Conservation (phyloP, 75 land plant species). For the Pinus albicaulis region DNA sequence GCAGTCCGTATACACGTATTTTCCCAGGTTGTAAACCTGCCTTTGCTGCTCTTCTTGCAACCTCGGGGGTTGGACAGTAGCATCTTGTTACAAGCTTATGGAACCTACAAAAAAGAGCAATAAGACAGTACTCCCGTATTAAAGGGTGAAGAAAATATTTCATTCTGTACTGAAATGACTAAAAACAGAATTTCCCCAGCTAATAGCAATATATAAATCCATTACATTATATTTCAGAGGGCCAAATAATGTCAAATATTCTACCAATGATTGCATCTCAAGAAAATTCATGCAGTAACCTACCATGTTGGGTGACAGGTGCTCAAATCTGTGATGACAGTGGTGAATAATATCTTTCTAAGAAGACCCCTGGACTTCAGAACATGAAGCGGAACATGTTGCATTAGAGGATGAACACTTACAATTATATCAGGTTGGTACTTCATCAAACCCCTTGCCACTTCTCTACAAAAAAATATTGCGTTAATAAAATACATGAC, state of each 20-base stretch:
- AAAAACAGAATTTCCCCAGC: background rate
- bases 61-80: slow-evolving; percentile 89
- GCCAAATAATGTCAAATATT: no score
- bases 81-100: slow-evolving; percentile 75
- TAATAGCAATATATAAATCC: no score
- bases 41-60: slow-evolving; percentile 72
- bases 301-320: slow-evolving; percentile 94
- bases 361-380: slow-evolving; percentile 76
- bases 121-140: no score
- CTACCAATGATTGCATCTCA: no score
- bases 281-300: background rate
- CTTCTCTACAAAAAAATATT: slow-evolving; percentile 49
- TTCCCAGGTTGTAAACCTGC: slow-evolving; percentile 77
- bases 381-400: slow-evolving; percentile 82
- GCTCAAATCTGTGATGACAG: slow-evolving; percentile 88
- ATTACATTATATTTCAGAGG: no score
- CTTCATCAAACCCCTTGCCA: slow-evolving; percentile 83
- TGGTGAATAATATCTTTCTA: slow-evolving; percentile 77
- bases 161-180: background rate
- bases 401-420: slow-evolving; percentile 95
- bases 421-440: slow-evolving; percentile 92
- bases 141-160: background rate
- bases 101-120: slow-evolving; percentile 50
- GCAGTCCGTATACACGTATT: slow-evolving; percentile 91
- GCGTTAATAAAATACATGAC: no score